phyloP scores from a whole-genome alignment of 2,329 filamentous ascomycete species.

The Aspergillus brasiliensis region DNA sequence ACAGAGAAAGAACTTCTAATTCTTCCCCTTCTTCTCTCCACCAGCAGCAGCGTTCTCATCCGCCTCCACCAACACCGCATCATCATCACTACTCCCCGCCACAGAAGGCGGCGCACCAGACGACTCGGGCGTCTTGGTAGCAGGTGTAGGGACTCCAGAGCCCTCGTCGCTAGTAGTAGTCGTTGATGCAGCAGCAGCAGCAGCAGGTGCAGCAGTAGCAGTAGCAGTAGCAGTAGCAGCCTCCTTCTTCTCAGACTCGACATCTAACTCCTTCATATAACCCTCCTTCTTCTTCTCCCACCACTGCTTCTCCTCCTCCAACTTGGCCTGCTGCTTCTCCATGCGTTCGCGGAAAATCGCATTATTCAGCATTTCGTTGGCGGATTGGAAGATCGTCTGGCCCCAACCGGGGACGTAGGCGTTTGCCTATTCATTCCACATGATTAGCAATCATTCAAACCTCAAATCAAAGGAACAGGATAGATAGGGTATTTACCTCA shows the following conservation, averaged over 20 bases:
- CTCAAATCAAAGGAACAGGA: conserved; percentile 15
- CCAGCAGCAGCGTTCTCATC: conserved; percentile 45
- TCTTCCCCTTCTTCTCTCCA: conserved; percentile 52
- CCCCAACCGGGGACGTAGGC: conserved; percentile 88
- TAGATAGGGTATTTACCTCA: conserved; percentile 62
- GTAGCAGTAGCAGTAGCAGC: conserved; percentile 6
- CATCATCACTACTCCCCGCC: conserved; percentile 66
- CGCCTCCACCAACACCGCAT: conserved; percentile 76
- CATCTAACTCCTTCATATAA: conserved; percentile 79
- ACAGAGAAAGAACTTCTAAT: conserved; percentile 28
- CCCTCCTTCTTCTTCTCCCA: conserved; percentile 83
- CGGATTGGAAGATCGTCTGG: conserved; percentile 92
- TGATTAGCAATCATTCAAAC: neutral
- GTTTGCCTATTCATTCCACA: conserved; percentile 69
- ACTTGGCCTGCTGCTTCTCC: conserved; percentile 71
- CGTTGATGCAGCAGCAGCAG: conserved; percentile 5
- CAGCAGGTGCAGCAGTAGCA: conserved; percentile 17
- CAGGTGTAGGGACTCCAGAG: conserved; percentile 7
- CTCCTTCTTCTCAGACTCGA: conserved; percentile 14
- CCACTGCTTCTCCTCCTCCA: conserved; percentile 78
- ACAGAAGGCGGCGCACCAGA: conserved; percentile 38
- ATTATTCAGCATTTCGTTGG: conserved; percentile 93
- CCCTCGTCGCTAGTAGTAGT: conserved; percentile 15
- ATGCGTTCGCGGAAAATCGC: conserved; percentile 72
- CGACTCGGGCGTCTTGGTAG: conserved; percentile 23